phyloP scores from a whole-genome alignment of 768 basidiomycete genomes.

The Tulasnella sp. region DNA sequence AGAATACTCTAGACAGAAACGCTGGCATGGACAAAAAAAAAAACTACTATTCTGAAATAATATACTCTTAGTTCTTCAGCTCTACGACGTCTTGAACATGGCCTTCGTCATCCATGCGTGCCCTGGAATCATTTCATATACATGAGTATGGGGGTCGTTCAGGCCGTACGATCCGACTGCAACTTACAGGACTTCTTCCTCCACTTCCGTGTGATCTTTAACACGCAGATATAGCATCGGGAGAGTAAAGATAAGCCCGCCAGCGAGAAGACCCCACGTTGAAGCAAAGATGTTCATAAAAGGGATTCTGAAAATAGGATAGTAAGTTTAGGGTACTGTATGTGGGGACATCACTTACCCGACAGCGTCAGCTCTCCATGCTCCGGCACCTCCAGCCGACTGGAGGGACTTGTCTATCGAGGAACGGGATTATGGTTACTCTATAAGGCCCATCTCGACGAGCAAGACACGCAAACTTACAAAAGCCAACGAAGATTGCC shows the following conservation, averaged over 20 bases:
- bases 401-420: conserved; percentile 19
- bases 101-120: conserved; percentile 23
- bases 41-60: no score
- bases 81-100: conserved; percentile 18
- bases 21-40: no score
- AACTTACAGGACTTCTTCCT: conserved; percentile 47
- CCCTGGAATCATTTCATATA: conserved; percentile 17
- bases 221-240: conserved; percentile 68
- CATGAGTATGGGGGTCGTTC: no score
- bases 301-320: conserved; percentile 9
- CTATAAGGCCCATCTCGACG: no score
- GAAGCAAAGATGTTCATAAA: conserved; percentile 66
- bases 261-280: conserved; percentile 61
- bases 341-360: not conserved
- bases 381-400: conserved; percentile 21
- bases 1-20: no score
- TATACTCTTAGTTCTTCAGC: conserved; percentile 5
- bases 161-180: no score
- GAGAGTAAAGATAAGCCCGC: conserved; percentile 52
- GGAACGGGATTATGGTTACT: not conserved
- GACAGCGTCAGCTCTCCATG: conserved; percentile 17
- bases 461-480: conserved; percentile 30
- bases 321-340: not conserved
- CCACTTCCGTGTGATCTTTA: conserved; percentile 40
- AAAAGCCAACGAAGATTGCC: conserved; percentile 72